Conservation (phyloP, 2,329 filamentous ascomycete genomes). For the Elsinoe perseae region DNA sequence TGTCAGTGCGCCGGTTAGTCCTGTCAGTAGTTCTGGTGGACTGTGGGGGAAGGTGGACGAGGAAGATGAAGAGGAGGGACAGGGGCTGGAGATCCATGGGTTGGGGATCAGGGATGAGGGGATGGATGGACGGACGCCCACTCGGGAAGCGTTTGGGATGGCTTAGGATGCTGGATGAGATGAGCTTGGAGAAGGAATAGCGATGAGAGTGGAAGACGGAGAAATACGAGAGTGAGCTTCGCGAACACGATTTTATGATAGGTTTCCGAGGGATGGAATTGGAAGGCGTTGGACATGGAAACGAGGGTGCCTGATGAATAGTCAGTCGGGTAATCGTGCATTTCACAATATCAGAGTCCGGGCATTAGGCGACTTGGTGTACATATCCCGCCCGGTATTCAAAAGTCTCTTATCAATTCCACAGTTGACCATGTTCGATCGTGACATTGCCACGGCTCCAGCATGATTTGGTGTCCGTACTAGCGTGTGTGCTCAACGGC, state of each 20-base stretch:
- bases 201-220: no score
- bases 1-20: background rate
- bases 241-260: conserved; percentile 8
- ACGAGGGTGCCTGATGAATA: background rate
- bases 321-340: background rate
- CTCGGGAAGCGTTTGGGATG: conserved; percentile 6
- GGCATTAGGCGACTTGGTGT: conserved; percentile 8
- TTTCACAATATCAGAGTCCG: background rate
- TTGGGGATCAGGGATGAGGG: conserved; percentile 13
- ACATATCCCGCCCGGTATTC: conserved; percentile 1
- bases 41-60: conserved; percentile 5
- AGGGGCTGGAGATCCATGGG: conserved; percentile 13
- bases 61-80: conserved; percentile 12
- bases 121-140: conserved; percentile 10
- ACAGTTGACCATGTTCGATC: no score
- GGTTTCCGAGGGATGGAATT: background rate
- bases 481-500: no score
- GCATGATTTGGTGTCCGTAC: no score
- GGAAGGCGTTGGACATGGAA: conserved; percentile 1
- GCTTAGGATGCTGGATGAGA: background rate
- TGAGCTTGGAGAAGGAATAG: background rate
- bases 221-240: background rate
- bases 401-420: background rate
- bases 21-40: background rate
- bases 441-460: no score